phyloP scores from a whole-genome alignment of 495 filamentous ascomycete genomes.

The Melanomma pulvis-pyrius region DNA sequence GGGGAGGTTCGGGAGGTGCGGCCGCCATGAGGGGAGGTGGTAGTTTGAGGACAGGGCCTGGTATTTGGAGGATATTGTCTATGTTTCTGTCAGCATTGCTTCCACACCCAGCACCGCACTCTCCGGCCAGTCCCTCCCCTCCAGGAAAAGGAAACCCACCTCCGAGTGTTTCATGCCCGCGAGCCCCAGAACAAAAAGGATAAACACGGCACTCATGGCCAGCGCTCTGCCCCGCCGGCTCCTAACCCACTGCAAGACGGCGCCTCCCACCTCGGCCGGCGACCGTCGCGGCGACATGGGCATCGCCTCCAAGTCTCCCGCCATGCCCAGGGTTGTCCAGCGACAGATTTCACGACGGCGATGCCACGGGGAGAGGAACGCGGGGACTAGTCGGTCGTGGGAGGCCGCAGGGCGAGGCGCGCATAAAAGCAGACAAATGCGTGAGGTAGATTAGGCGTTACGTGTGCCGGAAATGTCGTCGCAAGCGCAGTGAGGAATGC shows the following conservation, averaged over 20 bases:
- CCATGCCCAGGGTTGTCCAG: background rate
- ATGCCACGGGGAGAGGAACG: background rate
- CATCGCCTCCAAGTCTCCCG: slow-evolving; percentile 27
- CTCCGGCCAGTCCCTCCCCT: background rate
- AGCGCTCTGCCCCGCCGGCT: slow-evolving; percentile 31
- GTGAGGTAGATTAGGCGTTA: background rate
- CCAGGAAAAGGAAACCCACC: too few species aligned
- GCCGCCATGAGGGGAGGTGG: slow-evolving; percentile 35
- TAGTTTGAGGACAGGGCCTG: slow-evolving; percentile 26
- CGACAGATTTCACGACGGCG: background rate
- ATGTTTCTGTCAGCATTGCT: slow-evolving; percentile 1
- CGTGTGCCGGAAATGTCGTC: background rate
- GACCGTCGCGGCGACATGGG: slow-evolving; percentile 29
- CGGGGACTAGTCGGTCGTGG: background rate
- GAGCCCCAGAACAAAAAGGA: slow-evolving; percentile 23
- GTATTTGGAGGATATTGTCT: slow-evolving; percentile 34
- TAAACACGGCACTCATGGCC: slow-evolving; percentile 28
- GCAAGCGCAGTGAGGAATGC: too few species aligned
- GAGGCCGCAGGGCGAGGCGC: background rate
- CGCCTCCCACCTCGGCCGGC: slow-evolving; percentile 17
- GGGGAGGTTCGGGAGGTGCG: slow-evolving; percentile 23
- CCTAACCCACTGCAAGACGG: slow-evolving; percentile 23
- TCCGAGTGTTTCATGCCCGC: slow-evolving; percentile 22
- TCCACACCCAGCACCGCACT: background rate
- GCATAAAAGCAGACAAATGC: background rate